phyloP scores from a whole-genome alignment of 208 protist species.

The Trypanosoma avium region DNA sequence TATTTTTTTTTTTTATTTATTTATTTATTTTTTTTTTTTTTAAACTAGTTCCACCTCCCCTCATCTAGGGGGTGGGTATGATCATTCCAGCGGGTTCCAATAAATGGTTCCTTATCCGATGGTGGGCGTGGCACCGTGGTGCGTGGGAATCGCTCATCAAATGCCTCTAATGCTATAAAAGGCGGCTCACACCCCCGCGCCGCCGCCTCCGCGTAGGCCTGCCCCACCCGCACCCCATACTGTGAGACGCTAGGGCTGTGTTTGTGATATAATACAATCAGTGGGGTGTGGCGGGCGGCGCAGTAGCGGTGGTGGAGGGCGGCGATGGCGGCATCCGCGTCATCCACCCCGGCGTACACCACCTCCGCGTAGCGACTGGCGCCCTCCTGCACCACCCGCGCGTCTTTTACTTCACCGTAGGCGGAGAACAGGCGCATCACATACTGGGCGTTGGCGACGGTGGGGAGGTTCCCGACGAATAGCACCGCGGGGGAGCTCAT shows the following conservation, averaged over 20 bases:
- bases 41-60: not conserved
- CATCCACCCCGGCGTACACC: slow-evolving; percentile 60
- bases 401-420: slow-evolving; percentile 65
- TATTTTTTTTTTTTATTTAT: not conserved
- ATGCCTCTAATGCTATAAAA: slow-evolving; percentile 51
- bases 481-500: slow-evolving; percentile 36
- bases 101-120: slow-evolving; percentile 53
- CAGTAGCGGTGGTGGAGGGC: slow-evolving; percentile 85
- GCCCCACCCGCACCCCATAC: slow-evolving; percentile 68
- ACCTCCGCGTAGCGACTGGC: slow-evolving; percentile 67
- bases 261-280: slow-evolving; percentile 84
- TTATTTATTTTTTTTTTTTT: slow-evolving; percentile 8
- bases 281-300: slow-evolving; percentile 53
- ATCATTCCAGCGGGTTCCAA: slow-evolving; percentile 12
- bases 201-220: slow-evolving; percentile 55
- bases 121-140: slow-evolving; percentile 56
- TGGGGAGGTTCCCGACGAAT: slow-evolving; percentile 80
- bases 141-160: slow-evolving; percentile 61
- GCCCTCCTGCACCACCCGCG: slow-evolving; percentile 60
- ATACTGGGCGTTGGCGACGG: slow-evolving; percentile 75
- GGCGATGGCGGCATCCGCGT: slow-evolving; percentile 77
- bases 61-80: not conserved
- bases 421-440: slow-evolving; percentile 83
- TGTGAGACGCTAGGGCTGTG: slow-evolving; percentile 55
- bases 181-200: slow-evolving; percentile 51